These are phyloP conservation scores for Immersiella caudata DNA, from an alignment of 495 filamentous ascomycete genomes.

Conservation along the genomic window DNA sequence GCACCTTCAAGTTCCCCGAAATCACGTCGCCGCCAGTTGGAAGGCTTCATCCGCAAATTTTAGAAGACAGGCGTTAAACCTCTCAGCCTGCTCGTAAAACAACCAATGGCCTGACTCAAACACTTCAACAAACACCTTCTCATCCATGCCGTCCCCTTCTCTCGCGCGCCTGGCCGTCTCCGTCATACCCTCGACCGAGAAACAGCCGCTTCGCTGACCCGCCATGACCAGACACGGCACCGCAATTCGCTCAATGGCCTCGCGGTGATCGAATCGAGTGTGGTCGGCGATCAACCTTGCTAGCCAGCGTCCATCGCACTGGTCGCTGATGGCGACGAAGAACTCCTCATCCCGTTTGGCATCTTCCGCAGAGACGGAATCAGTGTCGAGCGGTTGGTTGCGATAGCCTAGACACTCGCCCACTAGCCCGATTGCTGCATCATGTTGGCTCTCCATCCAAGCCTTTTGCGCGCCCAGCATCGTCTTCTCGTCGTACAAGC, in stretches of 20 bases:
- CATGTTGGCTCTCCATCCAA: slow-evolving; percentile 29
- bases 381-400: slow-evolving; percentile 23
- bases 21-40: neutral
- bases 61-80: slow-evolving; percentile 45
- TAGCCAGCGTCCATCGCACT: slow-evolving; percentile 46
- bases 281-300: slow-evolving; percentile 50
- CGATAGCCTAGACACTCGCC: slow-evolving; percentile 47
- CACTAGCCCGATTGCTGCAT: slow-evolving; percentile 41
- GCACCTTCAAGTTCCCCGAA: too few species aligned
- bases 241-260: slow-evolving; percentile 40
- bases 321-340: slow-evolving; percentile 40
- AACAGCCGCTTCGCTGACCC: slow-evolving; percentile 47
- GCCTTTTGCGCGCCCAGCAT: slow-evolving; percentile 41
- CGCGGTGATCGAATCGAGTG: slow-evolving; percentile 50
- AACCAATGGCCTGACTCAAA: slow-evolving; percentile 52
- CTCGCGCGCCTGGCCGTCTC: slow-evolving; percentile 42
- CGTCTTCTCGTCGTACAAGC: slow-evolving; percentile 44
- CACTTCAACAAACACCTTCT: slow-evolving; percentile 33
- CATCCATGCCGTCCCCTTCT: slow-evolving; percentile 18
- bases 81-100: slow-evolving; percentile 50
- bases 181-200: slow-evolving; percentile 44
- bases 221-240: slow-evolving; percentile 44
- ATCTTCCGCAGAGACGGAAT: slow-evolving; percentile 25
- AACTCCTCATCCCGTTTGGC: slow-evolving; percentile 41
- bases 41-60: slow-evolving; percentile 29